These are phyloP conservation scores for Tillandsia leiboldiana DNA, from an alignment of 176 grass and related monocot species.

Conservation along the genomic window DNA sequence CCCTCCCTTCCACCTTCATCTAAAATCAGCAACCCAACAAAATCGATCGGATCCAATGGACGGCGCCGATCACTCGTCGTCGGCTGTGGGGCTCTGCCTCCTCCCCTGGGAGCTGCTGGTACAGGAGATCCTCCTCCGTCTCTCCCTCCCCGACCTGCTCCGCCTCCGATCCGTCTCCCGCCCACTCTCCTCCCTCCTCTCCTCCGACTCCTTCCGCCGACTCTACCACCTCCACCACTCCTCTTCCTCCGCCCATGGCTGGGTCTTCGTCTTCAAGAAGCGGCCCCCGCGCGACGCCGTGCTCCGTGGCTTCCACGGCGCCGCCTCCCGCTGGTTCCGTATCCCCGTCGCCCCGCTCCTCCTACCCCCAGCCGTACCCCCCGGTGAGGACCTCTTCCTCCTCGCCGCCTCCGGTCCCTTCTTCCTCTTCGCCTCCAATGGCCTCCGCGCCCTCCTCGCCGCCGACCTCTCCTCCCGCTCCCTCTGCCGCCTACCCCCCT, in stretches of 20 bases:
- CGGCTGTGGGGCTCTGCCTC: conserved; percentile 32
- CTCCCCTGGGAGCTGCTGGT: conserved; percentile 65
- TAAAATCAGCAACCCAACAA: neutral
- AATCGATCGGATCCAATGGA: neutral
- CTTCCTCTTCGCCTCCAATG: conserved; percentile 90
- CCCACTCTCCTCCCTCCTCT: conserved; percentile 53
- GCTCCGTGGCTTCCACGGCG: conserved; percentile 77
- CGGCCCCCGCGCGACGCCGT: conserved; percentile 53
- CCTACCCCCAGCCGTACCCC: conserved; percentile 49
- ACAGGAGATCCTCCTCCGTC: conserved; percentile 67
- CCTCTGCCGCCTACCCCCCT: conserved; percentile 48
- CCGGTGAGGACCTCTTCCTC: conserved; percentile 83
- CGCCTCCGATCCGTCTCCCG: conserved; percentile 63
- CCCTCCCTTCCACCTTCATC: neutral
- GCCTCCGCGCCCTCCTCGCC: conserved; percentile 65
- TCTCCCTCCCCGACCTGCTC: conserved; percentile 63
- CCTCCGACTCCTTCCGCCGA: conserved; percentile 65
- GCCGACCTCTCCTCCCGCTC: conserved; percentile 53
- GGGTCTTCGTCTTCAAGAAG: conserved; percentile 90
- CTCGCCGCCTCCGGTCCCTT: conserved; percentile 69
- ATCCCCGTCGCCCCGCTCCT: conserved; percentile 58
- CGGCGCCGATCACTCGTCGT: neutral
- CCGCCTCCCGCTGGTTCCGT: conserved; percentile 71
- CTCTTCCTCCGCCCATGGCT: conserved; percentile 40
- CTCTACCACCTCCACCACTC: conserved; percentile 31